These are phyloP conservation scores for Lenwebbia sp. DNA, from an alignment of 345 rosid species.

Conservation along the genomic window DNA sequence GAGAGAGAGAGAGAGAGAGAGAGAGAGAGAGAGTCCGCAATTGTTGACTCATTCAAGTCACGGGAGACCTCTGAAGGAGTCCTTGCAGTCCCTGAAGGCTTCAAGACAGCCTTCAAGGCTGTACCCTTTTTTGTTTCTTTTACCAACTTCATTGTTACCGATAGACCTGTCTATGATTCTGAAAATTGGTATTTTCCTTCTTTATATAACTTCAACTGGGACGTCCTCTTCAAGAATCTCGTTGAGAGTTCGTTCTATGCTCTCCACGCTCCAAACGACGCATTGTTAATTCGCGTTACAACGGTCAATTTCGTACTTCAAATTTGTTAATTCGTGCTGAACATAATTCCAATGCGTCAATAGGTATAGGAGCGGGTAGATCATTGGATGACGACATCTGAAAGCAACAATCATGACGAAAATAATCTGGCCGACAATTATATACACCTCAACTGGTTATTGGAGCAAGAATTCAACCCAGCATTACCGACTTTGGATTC, in stretches of 20 bases:
- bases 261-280: neutral
- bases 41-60: slow-evolving; percentile 15
- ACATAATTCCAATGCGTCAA: neutral
- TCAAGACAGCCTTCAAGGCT: neutral
- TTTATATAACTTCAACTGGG: neutral
- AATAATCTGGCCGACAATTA: neutral
- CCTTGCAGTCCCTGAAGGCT: neutral
- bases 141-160: neutral
- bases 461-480: neutral
- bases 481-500: neutral
- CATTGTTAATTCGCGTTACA: neutral
- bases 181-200: neutral
- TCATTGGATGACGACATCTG: neutral
- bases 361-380: neutral
- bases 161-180: neutral
- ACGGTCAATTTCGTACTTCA: neutral
- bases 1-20: slow-evolving; percentile 1
- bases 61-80: neutral
- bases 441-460: neutral
- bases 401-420: neutral
- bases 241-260: neutral
- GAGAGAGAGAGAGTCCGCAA: slow-evolving; percentile 9
- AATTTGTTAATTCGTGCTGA: neutral
- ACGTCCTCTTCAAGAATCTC: neutral
- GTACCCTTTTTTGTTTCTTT: neutral